Base-by-base conservation (phyloP, 495 filamentous ascomycete species). In the Margaritispora aquatica region DNA sequence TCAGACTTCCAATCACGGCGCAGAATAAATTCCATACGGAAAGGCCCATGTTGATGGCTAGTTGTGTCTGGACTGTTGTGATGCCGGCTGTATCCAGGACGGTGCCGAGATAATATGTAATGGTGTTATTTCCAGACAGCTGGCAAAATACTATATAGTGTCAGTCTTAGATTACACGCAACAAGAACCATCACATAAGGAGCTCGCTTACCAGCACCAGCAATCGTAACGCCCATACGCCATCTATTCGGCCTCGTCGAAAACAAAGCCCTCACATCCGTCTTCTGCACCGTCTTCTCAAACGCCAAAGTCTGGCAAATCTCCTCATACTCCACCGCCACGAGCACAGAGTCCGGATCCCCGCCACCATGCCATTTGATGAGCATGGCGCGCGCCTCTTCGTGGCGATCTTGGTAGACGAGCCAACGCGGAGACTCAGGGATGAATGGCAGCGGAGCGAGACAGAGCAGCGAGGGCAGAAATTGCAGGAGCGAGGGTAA, bases 361-460 rank as follows among this genome's bases (percentile, higher is more conserved):
- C 77, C 77, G 38, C 74, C 61, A 8, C 77, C 73, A 62, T 82
- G 77, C 17, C 80, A 71, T 41, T 70, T 74, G 1, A 76, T 75
- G 21, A 84, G 66, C 1, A 78, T 75, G 44, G 34, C 15, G 13
- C 75, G 71, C 26, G 79, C 79, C 56, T 80, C 74, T 13, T 76
- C 75, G 19, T 73, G 64, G 7, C 74, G 70, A 53, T 76, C 80
- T 53, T 77, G 68, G 51, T 77, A 75, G 26, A 84, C 76, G 15
- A 84, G 72, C 81, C 81, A 85, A 59, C 81, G 77, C 13, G 82
- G 81, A 1, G 80, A 83, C 71, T 83, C 81, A 1, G 81, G 82
- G 2, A 74, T 64, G 60, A 73, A 71, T 2, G 41, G 54, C 21
- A 57, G 19, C 36, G 36, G 20, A 9, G 13, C 17, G 10, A 57